A percentile compares a stretch with the other conserved stretches of the same genome.
Evolutionary conservation across 2,329 filamentous ascomycete species (phyloP).

Genomic region (Trichoderma koningiopsis): DNA sequence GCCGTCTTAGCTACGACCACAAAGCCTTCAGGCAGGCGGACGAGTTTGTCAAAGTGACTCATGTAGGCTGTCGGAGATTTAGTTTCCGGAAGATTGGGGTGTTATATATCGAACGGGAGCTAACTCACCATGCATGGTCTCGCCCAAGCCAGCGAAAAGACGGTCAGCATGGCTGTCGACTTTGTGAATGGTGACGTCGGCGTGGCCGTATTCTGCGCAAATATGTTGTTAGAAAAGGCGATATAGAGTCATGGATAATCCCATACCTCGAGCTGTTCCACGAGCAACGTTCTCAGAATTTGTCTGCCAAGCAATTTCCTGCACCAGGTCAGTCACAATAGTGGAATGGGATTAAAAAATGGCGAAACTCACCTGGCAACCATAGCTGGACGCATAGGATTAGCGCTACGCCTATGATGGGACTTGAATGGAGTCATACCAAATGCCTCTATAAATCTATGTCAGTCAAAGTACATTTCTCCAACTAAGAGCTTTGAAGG

Average conservation of each 20-base stretch:
- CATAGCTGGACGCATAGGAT: no score
- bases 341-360: neutral
- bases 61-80: conserved; percentile 49
- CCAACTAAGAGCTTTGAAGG: neutral
- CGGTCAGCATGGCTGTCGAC: conserved; percentile 67
- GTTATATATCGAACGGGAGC: neutral
- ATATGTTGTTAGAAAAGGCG: no score
- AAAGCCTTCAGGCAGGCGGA: neutral
- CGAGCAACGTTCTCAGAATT: conserved; percentile 60
- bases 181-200: conserved; percentile 53
- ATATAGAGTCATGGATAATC: neutral
- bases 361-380: no score
- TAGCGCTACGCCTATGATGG: no score
- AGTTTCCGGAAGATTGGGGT: neutral
- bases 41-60: conserved; percentile 49
- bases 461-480: neutral
- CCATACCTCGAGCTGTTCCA: conserved; percentile 24
- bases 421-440: neutral
- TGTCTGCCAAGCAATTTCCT: conserved; percentile 67
- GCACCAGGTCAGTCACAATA: conserved; percentile 44
- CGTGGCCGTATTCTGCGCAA: neutral
- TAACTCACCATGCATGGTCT: conserved; percentile 57
- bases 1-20: neutral
- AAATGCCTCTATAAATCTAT: neutral
- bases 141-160: conserved; percentile 76